Conservation (phyloP, 257 asterid species). For the Scutellaria barbata region DNA sequence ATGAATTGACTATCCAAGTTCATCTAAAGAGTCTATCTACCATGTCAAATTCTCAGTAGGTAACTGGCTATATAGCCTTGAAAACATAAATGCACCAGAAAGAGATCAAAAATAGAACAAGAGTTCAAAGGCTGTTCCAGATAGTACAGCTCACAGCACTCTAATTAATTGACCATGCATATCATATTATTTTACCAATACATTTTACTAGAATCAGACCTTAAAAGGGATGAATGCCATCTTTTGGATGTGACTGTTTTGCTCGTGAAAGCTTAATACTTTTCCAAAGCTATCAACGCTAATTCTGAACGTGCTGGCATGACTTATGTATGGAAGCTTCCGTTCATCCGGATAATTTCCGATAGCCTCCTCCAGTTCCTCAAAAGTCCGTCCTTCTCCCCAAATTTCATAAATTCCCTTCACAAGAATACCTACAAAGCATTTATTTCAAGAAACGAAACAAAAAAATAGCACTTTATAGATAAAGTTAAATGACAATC, state of each 20-base stretch:
- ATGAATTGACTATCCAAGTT: background rate
- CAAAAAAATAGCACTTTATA: background rate
- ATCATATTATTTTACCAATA: constrained; percentile 12
- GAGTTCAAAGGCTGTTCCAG: background rate
- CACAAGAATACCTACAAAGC: constrained; percentile 79
- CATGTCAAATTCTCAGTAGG: background rate
- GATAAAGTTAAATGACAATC: constrained; percentile 19
- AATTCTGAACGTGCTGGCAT: constrained; percentile 82
- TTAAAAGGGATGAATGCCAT: constrained; percentile 79
- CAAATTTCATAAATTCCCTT: constrained; percentile 95
- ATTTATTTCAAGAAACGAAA: constrained; percentile 36
- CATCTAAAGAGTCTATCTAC: background rate
- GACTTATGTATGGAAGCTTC: constrained; percentile 65
- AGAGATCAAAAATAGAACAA: background rate
- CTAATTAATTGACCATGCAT: background rate
- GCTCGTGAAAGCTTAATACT: constrained; percentile 72
- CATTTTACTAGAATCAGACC: constrained; percentile 47
- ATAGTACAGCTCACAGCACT: background rate
- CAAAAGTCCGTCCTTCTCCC: constrained; percentile 87
- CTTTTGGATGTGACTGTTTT: constrained; percentile 65
- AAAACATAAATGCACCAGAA: background rate
- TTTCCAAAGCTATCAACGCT: constrained; percentile 85
- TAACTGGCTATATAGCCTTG: background rate
- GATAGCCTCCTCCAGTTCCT: constrained; percentile 84
- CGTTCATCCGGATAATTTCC: constrained; percentile 67